Conservation (phyloP, 2,329 filamentous ascomycete genomes). For the Exophiala mesophila region DNA sequence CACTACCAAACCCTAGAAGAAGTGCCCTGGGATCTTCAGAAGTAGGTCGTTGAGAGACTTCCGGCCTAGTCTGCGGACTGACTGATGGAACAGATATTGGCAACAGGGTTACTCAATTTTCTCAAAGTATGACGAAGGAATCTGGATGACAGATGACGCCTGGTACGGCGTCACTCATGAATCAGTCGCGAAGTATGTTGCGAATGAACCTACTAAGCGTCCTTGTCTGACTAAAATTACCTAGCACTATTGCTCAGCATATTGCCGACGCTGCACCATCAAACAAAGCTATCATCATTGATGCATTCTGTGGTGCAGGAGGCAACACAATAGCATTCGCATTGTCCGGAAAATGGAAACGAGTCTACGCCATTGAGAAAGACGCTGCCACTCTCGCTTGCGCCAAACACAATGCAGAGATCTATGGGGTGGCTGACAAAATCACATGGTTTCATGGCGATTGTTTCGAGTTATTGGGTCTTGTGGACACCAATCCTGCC, state of each 20-base stretch:
- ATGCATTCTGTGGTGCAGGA: constrained; percentile 86
- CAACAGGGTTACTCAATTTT: constrained; percentile 84
- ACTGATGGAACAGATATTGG: constrained; percentile 77
- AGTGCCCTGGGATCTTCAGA: constrained; percentile 78
- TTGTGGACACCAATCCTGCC: constrained; percentile 16
- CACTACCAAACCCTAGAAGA: constrained; percentile 68
- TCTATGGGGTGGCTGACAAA: constrained; percentile 72
- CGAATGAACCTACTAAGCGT: neutral
- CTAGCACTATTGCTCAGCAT: constrained; percentile 71
- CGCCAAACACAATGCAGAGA: constrained; percentile 81
- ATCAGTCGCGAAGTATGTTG: constrained; percentile 70
- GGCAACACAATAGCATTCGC: constrained; percentile 97
- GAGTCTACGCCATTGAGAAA: constrained; percentile 83
- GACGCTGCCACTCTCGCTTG: constrained; percentile 76
- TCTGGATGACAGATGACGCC: constrained; percentile 85
- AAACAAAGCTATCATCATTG: constrained; percentile 65
- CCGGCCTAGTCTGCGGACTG: neutral
- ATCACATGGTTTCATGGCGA: constrained; percentile 87
- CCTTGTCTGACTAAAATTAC: constrained; percentile 18
- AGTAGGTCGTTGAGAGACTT: constrained; percentile 50
- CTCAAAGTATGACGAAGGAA: constrained; percentile 76
- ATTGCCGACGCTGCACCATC: constrained; percentile 53
- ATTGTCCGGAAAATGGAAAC: constrained; percentile 69
- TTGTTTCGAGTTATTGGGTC: constrained; percentile 67
- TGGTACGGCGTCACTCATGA: constrained; percentile 98